Evolutionary conservation across 179 eudicot species (phyloP), one percentile per base, ranked within the genome.

Genomic region (Pouteria campechiana): DNA sequence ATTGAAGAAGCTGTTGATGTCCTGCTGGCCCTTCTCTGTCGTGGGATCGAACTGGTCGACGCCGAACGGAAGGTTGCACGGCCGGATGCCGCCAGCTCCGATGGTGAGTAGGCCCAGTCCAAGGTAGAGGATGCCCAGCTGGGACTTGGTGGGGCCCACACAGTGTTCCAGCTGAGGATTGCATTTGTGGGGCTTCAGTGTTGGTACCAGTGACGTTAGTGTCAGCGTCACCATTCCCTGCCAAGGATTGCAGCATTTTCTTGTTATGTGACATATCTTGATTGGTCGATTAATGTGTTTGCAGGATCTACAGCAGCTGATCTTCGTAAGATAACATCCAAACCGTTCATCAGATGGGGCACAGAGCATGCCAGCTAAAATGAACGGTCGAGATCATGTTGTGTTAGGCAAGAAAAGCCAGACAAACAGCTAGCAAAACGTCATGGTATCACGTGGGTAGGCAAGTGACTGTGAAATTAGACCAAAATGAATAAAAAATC

Each of bases 31-130:
- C 35, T 72, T 66, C 7, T 75, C 78, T 0, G 78, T 78, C 2
- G 74, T 61, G 28, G 72, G 57, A 25, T 78, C 83, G 44, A 82
- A 82, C 33, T 82, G 93, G 55, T 78, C 83, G 0, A 75, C 75
- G 0, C 87, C 93, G 43, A 82, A 82, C 6, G 87, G 93, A 2
- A 82, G 50, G 48, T 76, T 82, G 52, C 79, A 73, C 0, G 87
- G 93, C 46, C 93, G 43, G 4, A 82, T 63, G 29, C 93, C 86
- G 21, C 67, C 78, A 1, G 81, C 25, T 3, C 76, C 93, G 0
- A 82, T 43, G 44, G 74, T 21, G 0, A 75, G 57, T 28, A 78
- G 37, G 19, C 63, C 63, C 9, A 81, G 48, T 54, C 67, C 58
- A 28, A 70, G 14, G 0, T 58, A 11, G 7, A 81, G 21, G 11